Conservation (phyloP, 345 rosid species). For the Angophora floribunda region DNA sequence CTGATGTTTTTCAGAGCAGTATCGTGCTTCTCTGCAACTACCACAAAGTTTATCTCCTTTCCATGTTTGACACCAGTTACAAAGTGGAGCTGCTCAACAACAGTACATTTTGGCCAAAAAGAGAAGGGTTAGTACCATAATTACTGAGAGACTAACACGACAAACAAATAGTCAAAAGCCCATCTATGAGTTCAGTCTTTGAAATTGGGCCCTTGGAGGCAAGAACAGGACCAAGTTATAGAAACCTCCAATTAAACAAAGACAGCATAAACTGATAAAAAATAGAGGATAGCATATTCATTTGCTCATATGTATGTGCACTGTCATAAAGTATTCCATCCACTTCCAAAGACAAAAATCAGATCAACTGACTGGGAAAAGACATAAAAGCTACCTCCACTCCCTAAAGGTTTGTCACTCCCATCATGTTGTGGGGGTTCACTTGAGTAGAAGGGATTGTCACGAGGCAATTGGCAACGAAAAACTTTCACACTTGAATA, state of each 20-base stretch:
- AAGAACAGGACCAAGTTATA: not conserved
- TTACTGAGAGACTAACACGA: not conserved
- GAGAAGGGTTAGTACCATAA: not conserved
- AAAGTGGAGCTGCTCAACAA: constrained; percentile 38
- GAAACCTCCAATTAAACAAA: not conserved
- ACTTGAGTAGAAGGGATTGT: constrained; percentile 66
- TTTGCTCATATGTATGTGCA: not conserved
- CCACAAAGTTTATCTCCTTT: constrained; percentile 79
- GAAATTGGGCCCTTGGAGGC: not conserved
- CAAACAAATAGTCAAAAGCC: not conserved
- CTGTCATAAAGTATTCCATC: not conserved
- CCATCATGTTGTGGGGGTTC: constrained; percentile 54
- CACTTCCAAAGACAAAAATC: not conserved
- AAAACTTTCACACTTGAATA: constrained; percentile 69
- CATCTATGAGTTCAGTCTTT: not conserved
- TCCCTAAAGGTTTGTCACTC: constrained; percentile 35
- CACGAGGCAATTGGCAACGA: constrained; percentile 69
- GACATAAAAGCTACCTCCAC: constrained; percentile 47
- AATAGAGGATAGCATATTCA: not conserved
- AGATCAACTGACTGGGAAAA: not conserved
- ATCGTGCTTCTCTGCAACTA: constrained; percentile 55
- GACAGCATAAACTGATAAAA: not conserved
- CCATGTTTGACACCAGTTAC: constrained; percentile 96
- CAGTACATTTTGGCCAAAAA: not conserved
- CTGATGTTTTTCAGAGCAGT: constrained; percentile 85